Conservation (phyloP, 176 grass and related monocot species). For the Oryza meridionalis region DNA sequence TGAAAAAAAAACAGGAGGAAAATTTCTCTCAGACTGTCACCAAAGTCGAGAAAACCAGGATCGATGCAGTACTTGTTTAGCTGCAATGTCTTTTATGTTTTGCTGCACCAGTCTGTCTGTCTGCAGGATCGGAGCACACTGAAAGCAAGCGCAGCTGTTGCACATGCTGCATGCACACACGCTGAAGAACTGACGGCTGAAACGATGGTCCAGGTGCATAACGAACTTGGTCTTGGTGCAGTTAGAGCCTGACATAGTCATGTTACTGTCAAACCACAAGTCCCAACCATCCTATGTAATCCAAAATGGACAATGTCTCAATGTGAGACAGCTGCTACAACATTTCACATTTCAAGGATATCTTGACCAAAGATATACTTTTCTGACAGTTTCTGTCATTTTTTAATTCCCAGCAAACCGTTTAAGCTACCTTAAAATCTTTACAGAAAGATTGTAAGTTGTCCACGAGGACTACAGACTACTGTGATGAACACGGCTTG, state of each 20-base stretch:
- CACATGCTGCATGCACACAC: neutral
- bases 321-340: neutral
- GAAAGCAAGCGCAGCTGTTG: constrained; percentile 19
- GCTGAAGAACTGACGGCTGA: neutral
- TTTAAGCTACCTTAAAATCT: constrained; percentile 7
- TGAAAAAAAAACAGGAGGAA: neutral
- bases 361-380: neutral
- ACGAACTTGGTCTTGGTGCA: constrained; percentile 14
- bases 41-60: neutral
- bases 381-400: neutral
- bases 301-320: constrained; percentile 4
- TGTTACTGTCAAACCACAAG: constrained; percentile 46
- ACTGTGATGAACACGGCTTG: neutral
- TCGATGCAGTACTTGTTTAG: neutral
- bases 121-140: constrained; percentile 8
- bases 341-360: neutral
- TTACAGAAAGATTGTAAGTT: neutral
- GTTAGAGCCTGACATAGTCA: constrained; percentile 17
- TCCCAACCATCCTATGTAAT: constrained; percentile 36
- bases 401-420: neutral
- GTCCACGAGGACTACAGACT: neutral
- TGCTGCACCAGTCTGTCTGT: constrained; percentile 17
- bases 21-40: neutral
- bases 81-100: constrained; percentile 16
- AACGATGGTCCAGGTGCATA: constrained; percentile 28